phyloP scores from a whole-genome alignment of 345 rosid genomes.

The Gossypium stocksii region DNA sequence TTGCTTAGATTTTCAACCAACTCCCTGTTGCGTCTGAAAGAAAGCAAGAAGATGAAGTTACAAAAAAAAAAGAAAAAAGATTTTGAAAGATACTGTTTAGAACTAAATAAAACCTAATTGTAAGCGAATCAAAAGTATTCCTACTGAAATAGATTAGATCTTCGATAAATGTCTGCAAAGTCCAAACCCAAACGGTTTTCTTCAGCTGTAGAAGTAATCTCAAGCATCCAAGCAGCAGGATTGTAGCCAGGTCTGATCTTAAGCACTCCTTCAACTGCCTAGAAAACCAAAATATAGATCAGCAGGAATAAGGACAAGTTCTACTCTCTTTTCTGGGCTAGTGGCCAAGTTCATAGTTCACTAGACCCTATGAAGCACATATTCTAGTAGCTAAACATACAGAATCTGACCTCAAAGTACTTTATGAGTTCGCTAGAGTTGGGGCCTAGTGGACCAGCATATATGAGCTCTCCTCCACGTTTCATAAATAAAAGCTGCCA shows the following conservation, averaged over 20 bases:
- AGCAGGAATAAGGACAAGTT: slow-evolving; percentile 5
- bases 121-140: slow-evolving; percentile 21
- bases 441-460: slow-evolving; percentile 92
- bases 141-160: slow-evolving; percentile 68
- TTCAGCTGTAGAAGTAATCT: slow-evolving; percentile 71
- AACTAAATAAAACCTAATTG: not conserved
- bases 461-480: slow-evolving; percentile 95
- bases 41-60: slow-evolving; percentile 12
- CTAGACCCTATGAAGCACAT: slow-evolving; percentile 6
- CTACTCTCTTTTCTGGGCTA: not conserved
- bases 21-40: slow-evolving; percentile 61
- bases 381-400: slow-evolving; percentile 17
- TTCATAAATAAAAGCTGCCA: slow-evolving; percentile 96
- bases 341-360: not conserved
- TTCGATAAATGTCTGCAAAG: slow-evolving; percentile 81
- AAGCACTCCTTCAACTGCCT: slow-evolving; percentile 84
- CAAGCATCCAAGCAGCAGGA: slow-evolving; percentile 99
- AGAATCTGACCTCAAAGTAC: slow-evolving; percentile 68
- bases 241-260: slow-evolving; percentile 77
- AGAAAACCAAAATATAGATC: slow-evolving; percentile 18
- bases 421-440: slow-evolving; percentile 75
- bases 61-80: slow-evolving; percentile 10
- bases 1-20: slow-evolving; percentile 69
- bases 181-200: slow-evolving; percentile 72
- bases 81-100: slow-evolving; percentile 6